Evolutionary conservation across 768 basidiomycete species (phyloP).

Genomic region (Podaxis rugospora): DNA sequence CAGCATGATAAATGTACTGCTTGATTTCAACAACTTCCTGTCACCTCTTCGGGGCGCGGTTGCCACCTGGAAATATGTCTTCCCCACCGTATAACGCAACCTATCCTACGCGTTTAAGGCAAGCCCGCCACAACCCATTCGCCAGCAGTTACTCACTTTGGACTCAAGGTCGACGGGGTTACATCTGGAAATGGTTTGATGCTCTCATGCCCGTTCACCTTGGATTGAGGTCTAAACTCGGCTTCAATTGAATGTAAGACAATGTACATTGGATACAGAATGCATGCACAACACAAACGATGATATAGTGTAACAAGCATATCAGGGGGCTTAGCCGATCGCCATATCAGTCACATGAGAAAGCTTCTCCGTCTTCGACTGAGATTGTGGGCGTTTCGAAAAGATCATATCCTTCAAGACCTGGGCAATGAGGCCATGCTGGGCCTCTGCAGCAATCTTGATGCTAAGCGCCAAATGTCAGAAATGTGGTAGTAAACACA

Average conservation of each 20-base stretch:
- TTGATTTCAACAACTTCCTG: too few species aligned
- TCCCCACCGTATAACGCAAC: too few species aligned
- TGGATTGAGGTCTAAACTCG: too few species aligned
- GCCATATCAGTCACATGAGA: conserved; percentile 43
- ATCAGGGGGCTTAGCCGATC: conserved; percentile 33
- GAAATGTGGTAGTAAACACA: not conserved
- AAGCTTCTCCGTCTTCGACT: conserved; percentile 23
- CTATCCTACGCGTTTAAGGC: too few species aligned
- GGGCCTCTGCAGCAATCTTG: conserved; percentile 86
- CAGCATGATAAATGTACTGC: too few species aligned
- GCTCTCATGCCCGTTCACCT: too few species aligned
- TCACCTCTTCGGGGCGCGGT: too few species aligned
- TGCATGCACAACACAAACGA: not conserved
- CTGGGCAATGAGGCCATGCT: conserved; percentile 91
- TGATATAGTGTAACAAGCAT: not conserved
- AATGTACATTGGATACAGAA: not conserved
- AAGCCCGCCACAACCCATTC: too few species aligned
- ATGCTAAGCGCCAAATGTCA: conserved; percentile 43
- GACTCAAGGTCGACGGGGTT: too few species aligned
- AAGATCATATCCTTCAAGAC: conserved; percentile 93
- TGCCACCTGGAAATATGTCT: too few species aligned
- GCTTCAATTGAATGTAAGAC: not conserved
- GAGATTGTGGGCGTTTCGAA: conserved; percentile 47
- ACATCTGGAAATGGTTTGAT: too few species aligned
- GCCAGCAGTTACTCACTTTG: too few species aligned